phyloP scores from a whole-genome alignment of 1,139 yeast genomes.

The Diutina ranongensis region DNA sequence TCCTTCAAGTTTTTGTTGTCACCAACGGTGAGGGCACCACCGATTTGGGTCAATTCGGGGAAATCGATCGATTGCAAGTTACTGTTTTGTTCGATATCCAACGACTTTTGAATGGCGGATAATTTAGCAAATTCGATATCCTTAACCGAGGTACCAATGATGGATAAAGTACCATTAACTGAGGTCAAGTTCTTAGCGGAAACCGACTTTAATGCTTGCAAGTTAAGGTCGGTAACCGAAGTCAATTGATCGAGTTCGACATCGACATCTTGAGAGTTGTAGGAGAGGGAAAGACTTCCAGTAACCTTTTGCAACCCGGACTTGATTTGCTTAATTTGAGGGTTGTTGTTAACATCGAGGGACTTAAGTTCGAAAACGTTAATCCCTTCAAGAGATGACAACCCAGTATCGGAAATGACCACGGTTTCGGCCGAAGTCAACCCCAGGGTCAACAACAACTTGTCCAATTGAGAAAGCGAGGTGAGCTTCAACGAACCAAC shows the following conservation, averaged over 20 bases:
- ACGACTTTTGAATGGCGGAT: slow-evolving; percentile 63
- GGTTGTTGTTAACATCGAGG: slow-evolving; percentile 82
- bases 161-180: slow-evolving; percentile 73
- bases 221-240: slow-evolving; percentile 78
- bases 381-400: slow-evolving; percentile 71
- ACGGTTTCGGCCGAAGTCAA: slow-evolving; percentile 65
- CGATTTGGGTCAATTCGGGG: slow-evolving; percentile 56
- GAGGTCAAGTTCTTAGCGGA: slow-evolving; percentile 55
- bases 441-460: slow-evolving; percentile 62
- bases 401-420: slow-evolving; percentile 76
- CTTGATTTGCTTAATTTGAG: slow-evolving; percentile 53
- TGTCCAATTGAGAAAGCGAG: slow-evolving; percentile 74
- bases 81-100: slow-evolving; percentile 64
- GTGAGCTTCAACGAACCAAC: slow-evolving; percentile 71
- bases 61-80: slow-evolving; percentile 61
- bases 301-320: slow-evolving; percentile 69
- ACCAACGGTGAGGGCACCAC: slow-evolving; percentile 82
- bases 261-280: slow-evolving; percentile 69
- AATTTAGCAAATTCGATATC: slow-evolving; percentile 47
- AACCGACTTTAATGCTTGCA: slow-evolving; percentile 67
- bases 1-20: slow-evolving; percentile 65
- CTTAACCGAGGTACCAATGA: slow-evolving; percentile 54
- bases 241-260: slow-evolving; percentile 56
- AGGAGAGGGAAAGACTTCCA: slow-evolving; percentile 64
- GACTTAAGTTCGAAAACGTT: slow-evolving; percentile 58